These are phyloP conservation scores for Wickerhamiella allomyrinae DNA, from an alignment of 805 yeast species.

Conservation along the genomic window DNA sequence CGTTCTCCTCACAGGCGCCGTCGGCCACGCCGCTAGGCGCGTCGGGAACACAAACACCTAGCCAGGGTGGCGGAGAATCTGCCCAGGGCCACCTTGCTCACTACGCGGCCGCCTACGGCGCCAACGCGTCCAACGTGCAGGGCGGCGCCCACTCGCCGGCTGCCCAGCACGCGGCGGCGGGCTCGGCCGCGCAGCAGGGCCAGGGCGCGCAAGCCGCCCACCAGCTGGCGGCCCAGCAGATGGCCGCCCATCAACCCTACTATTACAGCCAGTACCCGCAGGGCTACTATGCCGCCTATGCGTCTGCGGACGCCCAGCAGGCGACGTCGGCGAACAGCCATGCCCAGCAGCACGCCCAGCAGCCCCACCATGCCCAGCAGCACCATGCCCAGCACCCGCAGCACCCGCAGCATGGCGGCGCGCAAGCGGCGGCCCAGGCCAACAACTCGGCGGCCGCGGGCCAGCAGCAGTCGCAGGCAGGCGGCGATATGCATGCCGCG, in stretches of 20 bases:
- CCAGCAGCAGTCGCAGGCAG: background rate
- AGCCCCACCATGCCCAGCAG: conserved; percentile 2
- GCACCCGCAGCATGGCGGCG: conserved; percentile 2
- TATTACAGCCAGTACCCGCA: conserved; percentile 1
- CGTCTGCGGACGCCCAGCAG: background rate
- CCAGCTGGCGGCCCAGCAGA: conserved; percentile 9
- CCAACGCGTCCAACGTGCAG: conserved; percentile 12
- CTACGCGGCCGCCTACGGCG: background rate
- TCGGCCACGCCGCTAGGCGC: background rate
- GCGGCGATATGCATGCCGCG: background rate
- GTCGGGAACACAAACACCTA: background rate
- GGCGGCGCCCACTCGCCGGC: conserved; percentile 21
- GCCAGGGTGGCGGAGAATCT: background rate
- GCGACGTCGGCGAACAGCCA: background rate
- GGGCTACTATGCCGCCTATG: background rate
- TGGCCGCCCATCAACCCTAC: conserved; percentile 6
- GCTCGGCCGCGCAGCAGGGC: conserved; percentile 21
- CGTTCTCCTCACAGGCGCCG: conserved; percentile 3
- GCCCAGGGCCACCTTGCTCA: background rate
- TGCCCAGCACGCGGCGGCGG: conserved; percentile 3
- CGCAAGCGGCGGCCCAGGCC: conserved; percentile 4
- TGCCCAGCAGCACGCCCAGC: background rate
- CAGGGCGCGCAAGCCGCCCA: conserved; percentile 15
- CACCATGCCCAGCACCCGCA: conserved; percentile 5
- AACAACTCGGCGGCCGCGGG: background rate